phyloP scores from a whole-genome alignment of 768 basidiomycete genomes.

The Leccinum truebloodii region DNA sequence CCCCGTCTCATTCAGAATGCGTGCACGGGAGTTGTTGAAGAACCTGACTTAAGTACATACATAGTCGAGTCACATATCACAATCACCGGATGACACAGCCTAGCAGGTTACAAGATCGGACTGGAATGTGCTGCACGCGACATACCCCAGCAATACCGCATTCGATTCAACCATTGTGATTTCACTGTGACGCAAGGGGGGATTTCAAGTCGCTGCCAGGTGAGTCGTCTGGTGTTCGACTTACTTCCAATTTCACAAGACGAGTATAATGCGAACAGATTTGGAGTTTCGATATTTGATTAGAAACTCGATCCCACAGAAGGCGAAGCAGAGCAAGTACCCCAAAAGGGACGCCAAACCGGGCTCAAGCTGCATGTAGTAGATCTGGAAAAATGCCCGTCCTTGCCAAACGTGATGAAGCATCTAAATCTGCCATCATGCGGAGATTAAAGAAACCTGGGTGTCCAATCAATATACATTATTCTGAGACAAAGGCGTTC shows the following conservation, averaged over 20 bases:
- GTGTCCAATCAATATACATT: slow-evolving; percentile 1
- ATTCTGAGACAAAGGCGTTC: neutral
- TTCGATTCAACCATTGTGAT: neutral
- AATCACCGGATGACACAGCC: neutral
- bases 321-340: neutral
- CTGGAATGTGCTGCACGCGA: neutral
- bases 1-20: neutral
- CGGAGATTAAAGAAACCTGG: slow-evolving; percentile 6
- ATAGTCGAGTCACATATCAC: neutral
- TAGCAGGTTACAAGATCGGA: slow-evolving; percentile 8
- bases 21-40: neutral
- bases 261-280: neutral
- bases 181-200: neutral
- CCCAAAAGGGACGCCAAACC: no score
- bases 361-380: neutral
- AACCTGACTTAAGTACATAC: neutral
- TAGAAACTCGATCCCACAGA: neutral
- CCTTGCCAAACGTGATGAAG: neutral
- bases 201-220: neutral
- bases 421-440: neutral
- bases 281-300: neutral
- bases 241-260: neutral
- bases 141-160: neutral
- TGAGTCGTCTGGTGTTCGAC: neutral
- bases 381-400: slow-evolving; percentile 1